Evolutionary conservation across 208 protist genomes (phyloP).

Genomic region (Trypanosoma caninum): DNA sequence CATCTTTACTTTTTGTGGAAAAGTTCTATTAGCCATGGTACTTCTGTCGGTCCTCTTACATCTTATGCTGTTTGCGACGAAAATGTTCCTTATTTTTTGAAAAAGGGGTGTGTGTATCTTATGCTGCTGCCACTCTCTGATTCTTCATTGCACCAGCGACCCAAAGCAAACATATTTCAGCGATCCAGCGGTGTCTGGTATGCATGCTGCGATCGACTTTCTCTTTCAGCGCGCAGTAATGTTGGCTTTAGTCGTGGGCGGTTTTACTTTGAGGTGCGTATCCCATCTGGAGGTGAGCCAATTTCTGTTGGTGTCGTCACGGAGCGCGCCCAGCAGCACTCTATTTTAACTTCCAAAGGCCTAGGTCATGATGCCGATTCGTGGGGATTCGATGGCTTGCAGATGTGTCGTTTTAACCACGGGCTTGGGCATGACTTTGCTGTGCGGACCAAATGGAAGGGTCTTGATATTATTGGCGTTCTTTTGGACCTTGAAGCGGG

Average conservation of each 20-base stretch:
- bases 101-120: constrained; percentile 19
- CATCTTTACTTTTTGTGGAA: constrained; percentile 46
- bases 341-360: constrained; percentile 13
- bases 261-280: constrained; percentile 87
- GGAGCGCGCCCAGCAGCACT: constrained; percentile 30
- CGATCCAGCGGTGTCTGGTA: constrained; percentile 38
- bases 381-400: constrained; percentile 80
- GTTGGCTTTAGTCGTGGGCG: constrained; percentile 70
- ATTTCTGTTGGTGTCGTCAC: constrained; percentile 65
- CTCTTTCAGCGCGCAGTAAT: constrained; percentile 48
- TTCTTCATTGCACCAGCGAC: constrained; percentile 17
- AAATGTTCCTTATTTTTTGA: background rate
- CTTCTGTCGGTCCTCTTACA: background rate
- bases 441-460: constrained; percentile 67
- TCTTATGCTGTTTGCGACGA: background rate
- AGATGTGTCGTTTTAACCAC: constrained; percentile 58
- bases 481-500: constrained; percentile 69
- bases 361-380: constrained; percentile 72
- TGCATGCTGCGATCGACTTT: constrained; percentile 32
- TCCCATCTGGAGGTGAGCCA: constrained; percentile 42
- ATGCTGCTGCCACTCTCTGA: constrained; percentile 13
- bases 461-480: constrained; percentile 79
- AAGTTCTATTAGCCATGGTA: constrained; percentile 24
- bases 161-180: constrained; percentile 22
- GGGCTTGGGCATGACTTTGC: constrained; percentile 63